Conservation (phyloP, 768 basidiomycete species). For the Boletus speciosus region DNA sequence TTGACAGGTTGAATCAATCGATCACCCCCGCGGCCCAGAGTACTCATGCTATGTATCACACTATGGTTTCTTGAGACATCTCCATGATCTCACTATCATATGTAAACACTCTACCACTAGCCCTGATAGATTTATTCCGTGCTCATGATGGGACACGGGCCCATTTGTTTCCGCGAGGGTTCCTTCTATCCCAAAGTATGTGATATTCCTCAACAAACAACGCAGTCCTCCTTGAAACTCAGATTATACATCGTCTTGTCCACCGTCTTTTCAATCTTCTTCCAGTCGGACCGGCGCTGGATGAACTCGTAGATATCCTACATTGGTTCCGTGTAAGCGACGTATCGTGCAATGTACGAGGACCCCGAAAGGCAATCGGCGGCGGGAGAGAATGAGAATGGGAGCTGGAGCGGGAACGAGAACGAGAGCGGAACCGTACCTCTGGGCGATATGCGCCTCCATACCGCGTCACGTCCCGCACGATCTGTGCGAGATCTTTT, state of each 20-base stretch:
- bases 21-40: no score
- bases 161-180: no score
- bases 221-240: conserved; percentile 91
- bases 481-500: conserved; percentile 94
- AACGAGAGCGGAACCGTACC: conserved; percentile 40
- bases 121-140: no score
- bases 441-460: conserved; percentile 94
- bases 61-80: no score
- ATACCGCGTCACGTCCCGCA: conserved; percentile 91
- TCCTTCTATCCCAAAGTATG: no score
- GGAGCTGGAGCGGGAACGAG: not conserved
- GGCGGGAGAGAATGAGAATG: not conserved
- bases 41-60: no score
- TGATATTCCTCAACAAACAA: conserved; percentile 33
- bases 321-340: not conserved
- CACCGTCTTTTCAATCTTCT: conserved; percentile 95
- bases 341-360: not conserved
- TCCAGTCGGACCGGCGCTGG: conserved; percentile 93
- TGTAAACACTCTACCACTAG: no score
- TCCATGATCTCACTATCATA: no score
- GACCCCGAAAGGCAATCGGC: not conserved
- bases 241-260: conserved; percentile 94
- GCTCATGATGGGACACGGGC: no score
- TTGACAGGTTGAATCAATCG: no score
- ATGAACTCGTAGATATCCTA: conserved; percentile 96